A percentile compares a stretch with the other conserved stretches of the same genome.
These are phyloP conservation scores for Rosa rugosa DNA, from an alignment of 306 rosid species.

Conservation along the genomic window DNA sequence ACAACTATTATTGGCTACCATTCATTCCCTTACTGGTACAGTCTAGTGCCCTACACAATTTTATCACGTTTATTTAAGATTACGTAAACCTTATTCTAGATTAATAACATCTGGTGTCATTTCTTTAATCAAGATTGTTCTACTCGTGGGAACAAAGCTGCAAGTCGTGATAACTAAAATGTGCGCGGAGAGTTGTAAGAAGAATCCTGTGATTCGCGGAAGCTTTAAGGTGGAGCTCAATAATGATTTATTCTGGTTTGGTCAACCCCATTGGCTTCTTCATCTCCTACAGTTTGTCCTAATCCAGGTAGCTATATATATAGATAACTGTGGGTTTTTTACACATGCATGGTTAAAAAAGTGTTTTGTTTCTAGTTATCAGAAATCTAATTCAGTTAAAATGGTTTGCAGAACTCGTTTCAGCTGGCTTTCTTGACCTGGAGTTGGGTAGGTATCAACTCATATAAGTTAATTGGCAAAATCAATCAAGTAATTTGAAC, in stretches of 20 bases:
- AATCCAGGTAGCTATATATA: slow-evolving; percentile 45
- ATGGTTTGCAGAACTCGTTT: slow-evolving; percentile 57
- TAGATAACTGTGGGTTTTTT: not conserved
- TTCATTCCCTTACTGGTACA: slow-evolving; percentile 68
- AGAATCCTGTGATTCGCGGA: slow-evolving; percentile 49
- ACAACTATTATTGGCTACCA: slow-evolving; percentile 66
- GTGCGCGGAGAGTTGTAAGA: slow-evolving; percentile 53
- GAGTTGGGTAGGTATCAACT: slow-evolving; percentile 63
- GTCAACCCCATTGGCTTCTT: slow-evolving; percentile 61
- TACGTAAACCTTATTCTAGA: not conserved
- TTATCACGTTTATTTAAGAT: not conserved
- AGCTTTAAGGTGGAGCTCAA: slow-evolving; percentile 50
- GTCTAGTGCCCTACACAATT: not conserved
- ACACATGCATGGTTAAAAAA: not conserved
- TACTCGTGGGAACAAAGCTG: slow-evolving; percentile 60
- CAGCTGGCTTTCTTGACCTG: slow-evolving; percentile 73
- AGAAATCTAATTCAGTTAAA: not conserved
- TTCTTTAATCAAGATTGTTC: slow-evolving; percentile 41
- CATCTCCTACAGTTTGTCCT: slow-evolving; percentile 53
- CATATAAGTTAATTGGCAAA: not conserved
- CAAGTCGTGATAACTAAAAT: slow-evolving; percentile 59
- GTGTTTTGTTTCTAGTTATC: not conserved
- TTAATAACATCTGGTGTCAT: not conserved
- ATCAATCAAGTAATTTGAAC: not conserved
- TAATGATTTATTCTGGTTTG: slow-evolving; percentile 59